A percentile compares a stretch with the other conserved stretches of the same genome.
Conservation (phyloP, 2,329 filamentous ascomycete genomes). For the Intubia oerlemansii region DNA sequence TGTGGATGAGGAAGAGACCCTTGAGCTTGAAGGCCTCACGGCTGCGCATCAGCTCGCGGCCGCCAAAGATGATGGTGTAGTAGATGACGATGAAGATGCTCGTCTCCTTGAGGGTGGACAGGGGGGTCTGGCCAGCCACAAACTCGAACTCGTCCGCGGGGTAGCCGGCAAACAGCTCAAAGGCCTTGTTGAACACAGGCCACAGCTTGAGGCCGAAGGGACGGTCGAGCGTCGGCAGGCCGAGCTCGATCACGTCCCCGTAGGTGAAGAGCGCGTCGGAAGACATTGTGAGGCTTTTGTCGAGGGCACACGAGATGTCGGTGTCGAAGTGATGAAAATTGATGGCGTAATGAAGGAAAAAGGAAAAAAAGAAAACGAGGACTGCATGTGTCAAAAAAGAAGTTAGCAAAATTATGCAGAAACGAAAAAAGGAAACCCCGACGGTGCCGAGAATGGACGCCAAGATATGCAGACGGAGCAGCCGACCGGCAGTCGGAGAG, state of each 20-base stretch:
- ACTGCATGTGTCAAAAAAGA: no score
- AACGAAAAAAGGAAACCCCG: no score
- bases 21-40: slow-evolving; percentile 72
- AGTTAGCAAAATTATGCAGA: no score
- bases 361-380: background rate
- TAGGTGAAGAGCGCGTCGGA: no score
- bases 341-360: background rate
- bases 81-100: slow-evolving; percentile 65
- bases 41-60: slow-evolving; percentile 78
- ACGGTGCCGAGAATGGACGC: no score
- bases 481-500: no score
- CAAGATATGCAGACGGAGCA: no score
- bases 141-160: slow-evolving; percentile 75
- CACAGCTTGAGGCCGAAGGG: slow-evolving; percentile 84
- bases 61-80: slow-evolving; percentile 86
- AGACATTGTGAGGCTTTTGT: slow-evolving; percentile 5
- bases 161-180: slow-evolving; percentile 56
- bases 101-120: slow-evolving; percentile 77
- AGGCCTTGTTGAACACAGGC: slow-evolving; percentile 85
- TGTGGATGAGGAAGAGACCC: slow-evolving; percentile 83
- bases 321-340: background rate
- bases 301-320: background rate
- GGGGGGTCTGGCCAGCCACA: slow-evolving; percentile 56
- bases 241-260: slow-evolving; percentile 19
- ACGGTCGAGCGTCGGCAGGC: slow-evolving; percentile 66